Conservation (phyloP, 306 rosid genomes). For the Sesbania bispinosa region DNA sequence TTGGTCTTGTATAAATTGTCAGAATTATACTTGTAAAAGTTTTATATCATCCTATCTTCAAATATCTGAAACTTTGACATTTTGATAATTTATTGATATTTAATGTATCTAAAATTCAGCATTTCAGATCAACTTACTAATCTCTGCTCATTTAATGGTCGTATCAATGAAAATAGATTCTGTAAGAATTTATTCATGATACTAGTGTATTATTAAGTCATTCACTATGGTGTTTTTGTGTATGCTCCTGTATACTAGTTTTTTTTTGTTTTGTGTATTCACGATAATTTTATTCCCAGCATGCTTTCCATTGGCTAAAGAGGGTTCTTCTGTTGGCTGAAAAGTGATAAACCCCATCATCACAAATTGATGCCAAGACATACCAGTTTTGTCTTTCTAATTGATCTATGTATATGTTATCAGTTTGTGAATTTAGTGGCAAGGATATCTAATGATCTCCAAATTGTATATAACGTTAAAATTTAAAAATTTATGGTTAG, state of each 20-base stretch:
- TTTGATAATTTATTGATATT: neutral
- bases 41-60: neutral
- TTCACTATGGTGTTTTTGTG: neutral
- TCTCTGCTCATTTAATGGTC: neutral
- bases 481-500: conserved; percentile 15
- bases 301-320: neutral
- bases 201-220: neutral
- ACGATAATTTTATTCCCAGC: neutral
- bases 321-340: neutral
- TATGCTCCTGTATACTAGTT: neutral
- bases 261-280: neutral
- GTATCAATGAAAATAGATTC: neutral
- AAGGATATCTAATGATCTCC: conserved; percentile 15
- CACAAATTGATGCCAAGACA: neutral
- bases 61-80: no score
- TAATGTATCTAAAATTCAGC: neutral
- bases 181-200: neutral
- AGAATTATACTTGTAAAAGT: no score
- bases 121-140: neutral
- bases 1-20: no score
- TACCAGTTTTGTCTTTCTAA: neutral
- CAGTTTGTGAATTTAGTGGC: conserved; percentile 7
- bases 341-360: neutral
- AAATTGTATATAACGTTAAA: neutral
- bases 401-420: conserved; percentile 6